Evolutionary conservation across 169 alveolate species (phyloP).

Genomic region (Eimeria necatrix): DNA sequence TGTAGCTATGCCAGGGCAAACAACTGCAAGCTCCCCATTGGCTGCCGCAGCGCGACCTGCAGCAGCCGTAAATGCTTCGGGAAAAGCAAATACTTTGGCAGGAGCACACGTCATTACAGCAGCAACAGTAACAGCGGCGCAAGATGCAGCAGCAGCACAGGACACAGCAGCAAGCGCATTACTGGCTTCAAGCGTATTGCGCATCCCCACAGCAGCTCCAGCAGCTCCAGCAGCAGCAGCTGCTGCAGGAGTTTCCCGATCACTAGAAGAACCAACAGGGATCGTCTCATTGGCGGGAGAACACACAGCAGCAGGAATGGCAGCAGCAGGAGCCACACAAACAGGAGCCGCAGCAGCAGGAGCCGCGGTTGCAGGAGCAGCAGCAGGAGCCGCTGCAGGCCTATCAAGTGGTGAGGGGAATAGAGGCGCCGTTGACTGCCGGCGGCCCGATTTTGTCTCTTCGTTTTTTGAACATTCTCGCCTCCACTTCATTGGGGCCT

Average conservation of each 20-base stretch:
- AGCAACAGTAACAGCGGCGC: not conserved
- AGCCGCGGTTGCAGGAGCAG: not conserved
- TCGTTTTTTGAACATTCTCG: constrained; percentile 73
- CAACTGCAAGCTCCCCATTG: not conserved
- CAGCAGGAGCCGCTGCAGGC: not conserved
- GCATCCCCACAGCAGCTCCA: not conserved
- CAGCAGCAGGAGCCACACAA: not conserved
- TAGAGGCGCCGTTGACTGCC: not conserved
- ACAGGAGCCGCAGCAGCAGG: constrained; percentile 10
- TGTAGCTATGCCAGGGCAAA: not conserved
- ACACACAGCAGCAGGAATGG: not conserved
- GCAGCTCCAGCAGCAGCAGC: constrained; percentile 3
- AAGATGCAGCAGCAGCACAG: constrained; percentile 16
- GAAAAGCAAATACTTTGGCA: not conserved
- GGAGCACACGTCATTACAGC: not conserved
- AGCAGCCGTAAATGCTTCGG: not conserved
- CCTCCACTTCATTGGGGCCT: constrained; percentile 73
- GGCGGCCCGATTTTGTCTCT: constrained; percentile 56
- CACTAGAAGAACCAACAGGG: not conserved
- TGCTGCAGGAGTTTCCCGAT: not conserved
- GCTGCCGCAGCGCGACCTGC: not conserved
- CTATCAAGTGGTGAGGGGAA: not conserved
- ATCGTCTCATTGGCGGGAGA: no score
- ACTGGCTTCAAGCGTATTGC: not conserved
- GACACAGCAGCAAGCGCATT: not conserved